phyloP scores from a whole-genome alignment of 2,329 filamentous ascomycete species.

The Venturia carpophila region DNA sequence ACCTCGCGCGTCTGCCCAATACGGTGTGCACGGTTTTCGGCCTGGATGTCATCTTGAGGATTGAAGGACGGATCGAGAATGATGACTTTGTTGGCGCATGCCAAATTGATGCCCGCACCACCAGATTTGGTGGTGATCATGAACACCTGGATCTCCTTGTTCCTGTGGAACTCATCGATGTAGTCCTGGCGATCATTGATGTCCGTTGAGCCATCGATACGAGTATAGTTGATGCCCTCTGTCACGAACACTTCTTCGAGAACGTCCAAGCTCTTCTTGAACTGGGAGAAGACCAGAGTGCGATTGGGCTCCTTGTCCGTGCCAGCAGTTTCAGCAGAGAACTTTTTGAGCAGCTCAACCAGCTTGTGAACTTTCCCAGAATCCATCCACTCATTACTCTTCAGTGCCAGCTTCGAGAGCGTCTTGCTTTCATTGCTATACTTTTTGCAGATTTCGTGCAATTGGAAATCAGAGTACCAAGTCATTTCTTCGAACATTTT shows the following conservation, averaged over 20 bases:
- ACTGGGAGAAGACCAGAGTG: constrained; percentile 86
- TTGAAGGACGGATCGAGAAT: constrained; percentile 98
- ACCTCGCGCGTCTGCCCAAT: constrained; percentile 87
- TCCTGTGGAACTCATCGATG: constrained; percentile 76
- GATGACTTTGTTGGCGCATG: constrained; percentile 92
- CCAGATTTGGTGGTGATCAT: constrained; percentile 88
- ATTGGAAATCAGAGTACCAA: constrained; percentile 53
- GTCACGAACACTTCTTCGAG: constrained; percentile 72
- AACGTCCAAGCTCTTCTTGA: constrained; percentile 85
- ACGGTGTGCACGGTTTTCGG: constrained; percentile 91
- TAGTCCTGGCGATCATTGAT: constrained; percentile 78
- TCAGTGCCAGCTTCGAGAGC: constrained; percentile 49
- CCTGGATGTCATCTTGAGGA: constrained; percentile 95
- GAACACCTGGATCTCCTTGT: constrained; percentile 76
- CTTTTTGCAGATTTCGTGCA: constrained; percentile 52
- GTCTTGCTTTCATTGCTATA: constrained; percentile 30
- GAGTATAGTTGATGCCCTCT: constrained; percentile 65
- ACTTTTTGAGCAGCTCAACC: constrained; percentile 62
- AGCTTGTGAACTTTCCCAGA: constrained; percentile 83
- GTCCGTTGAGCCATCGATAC: constrained; percentile 77
- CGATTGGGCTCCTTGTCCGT: constrained; percentile 44
- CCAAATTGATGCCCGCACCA: constrained; percentile 94
- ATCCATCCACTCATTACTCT: constrained; percentile 58
- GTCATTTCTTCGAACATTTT: constrained; percentile 47
- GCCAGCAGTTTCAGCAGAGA: constrained; percentile 58